A percentile compares a stretch with the other conserved stretches of the same genome.
Conservation (phyloP, 129 eudicot genomes). For the Artemisia tridentata region DNA sequence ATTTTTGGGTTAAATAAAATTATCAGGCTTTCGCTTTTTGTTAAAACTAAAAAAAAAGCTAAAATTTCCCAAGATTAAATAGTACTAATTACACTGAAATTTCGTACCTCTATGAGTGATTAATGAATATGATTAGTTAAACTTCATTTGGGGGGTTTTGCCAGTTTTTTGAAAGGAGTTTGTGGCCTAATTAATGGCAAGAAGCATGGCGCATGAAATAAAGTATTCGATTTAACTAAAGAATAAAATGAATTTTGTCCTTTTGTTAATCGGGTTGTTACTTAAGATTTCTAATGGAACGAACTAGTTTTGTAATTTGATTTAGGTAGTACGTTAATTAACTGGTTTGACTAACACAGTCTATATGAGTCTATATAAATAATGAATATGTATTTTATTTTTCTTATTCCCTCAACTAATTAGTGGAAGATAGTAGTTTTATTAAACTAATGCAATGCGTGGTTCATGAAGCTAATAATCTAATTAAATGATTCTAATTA, state of each 20-base stretch:
- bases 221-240: neutral
- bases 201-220: neutral
- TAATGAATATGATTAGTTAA: no score
- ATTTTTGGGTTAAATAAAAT: no score
- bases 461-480: constrained; percentile 27
- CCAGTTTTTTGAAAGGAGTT: no score
- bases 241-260: constrained; percentile 6
- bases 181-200: no score
- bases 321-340: neutral
- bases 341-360: constrained; percentile 18
- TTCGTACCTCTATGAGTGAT: no score
- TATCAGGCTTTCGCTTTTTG: no score
- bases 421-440: constrained; percentile 10
- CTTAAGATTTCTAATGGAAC: neutral
- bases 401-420: constrained; percentile 5
- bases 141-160: no score
- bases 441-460: constrained; percentile 23
- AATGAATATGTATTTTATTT: neutral
- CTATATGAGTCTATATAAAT: constrained; percentile 12
- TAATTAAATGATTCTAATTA: neutral
- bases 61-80: no score
- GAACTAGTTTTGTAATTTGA: neutral
- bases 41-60: no score
- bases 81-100: no score
- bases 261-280: neutral